A percentile compares a stretch with the other conserved stretches of the same genome.
Evolutionary conservation across 257 asterid species (phyloP).

Genomic region (Solanum bulbocastanum): DNA sequence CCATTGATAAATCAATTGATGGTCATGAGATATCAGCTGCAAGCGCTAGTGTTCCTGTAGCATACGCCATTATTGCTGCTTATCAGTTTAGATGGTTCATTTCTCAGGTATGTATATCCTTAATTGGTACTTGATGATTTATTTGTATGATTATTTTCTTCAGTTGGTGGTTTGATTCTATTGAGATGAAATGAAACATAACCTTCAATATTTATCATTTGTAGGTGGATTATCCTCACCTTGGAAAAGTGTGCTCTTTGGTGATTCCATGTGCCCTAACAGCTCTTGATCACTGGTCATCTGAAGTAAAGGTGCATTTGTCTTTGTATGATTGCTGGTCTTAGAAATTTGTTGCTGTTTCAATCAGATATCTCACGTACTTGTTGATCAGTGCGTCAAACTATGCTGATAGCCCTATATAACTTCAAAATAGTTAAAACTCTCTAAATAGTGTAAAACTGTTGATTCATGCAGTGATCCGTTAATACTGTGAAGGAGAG

Average conservation of each 20-base stretch:
- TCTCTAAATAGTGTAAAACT: background rate
- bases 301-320: conserved; percentile 72
- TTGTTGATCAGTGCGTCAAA: background rate
- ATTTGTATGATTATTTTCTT: background rate
- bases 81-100: conserved; percentile 77
- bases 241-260: conserved; percentile 70
- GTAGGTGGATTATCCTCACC: conserved; percentile 62
- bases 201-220: background rate
- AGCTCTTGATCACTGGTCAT: conserved; percentile 97
- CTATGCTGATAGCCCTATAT: background rate
- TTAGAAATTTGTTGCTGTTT: background rate
- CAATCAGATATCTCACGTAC: background rate
- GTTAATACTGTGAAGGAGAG: background rate
- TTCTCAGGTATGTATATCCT: conserved; percentile 41
- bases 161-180: background rate
- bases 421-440: background rate
- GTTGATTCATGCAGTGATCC: background rate
- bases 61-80: conserved; percentile 73
- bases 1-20: conserved; percentile 57
- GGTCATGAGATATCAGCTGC: conserved; percentile 56
- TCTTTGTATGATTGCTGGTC: background rate
- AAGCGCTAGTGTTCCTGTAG: conserved; percentile 71
- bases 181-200: background rate
- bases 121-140: background rate
- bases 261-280: conserved; percentile 84